Evolutionary conservation across 768 basidiomycete species (phyloP), one percentile per base, ranked within the genome.

Genomic region (Artomyces pyxidatus): DNA sequence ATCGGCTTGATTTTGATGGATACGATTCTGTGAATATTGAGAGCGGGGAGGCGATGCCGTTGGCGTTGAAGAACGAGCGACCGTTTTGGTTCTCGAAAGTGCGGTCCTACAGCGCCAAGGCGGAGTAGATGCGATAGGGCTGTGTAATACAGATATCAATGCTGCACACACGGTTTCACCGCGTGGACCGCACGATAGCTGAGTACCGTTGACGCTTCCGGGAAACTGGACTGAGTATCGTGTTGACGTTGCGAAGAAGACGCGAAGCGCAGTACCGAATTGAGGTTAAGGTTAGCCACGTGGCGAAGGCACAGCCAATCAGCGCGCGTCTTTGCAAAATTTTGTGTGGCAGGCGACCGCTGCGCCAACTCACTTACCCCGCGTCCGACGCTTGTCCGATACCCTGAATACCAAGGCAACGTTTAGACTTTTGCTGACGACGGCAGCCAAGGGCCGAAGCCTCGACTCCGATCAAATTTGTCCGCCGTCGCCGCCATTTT

Each of bases 1-100:
- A 89, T 65, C 85, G 80, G 59, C 73, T 95, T 51, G 81, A 88
- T 46, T 74, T 94, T 19, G 60, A 71, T 39, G 71, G 73, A 10
- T 95, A 95, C 63, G 76, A 84, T 46, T 85, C 85, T 0, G 77
- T 94, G 4, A 77, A 85, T 49, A 57, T 87, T n/a, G 79, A 77
- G 50, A 85, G 76, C 16, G 90, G 88, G 2, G 90, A 92, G 61
- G 69, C 75, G 11, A 62, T 75, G 9, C 80, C 83, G 16, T 68
- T 95, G 25, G 70, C 78, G 9, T 66, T 93, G 57, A 89, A 88
- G 60, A 81, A 92, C 56, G 89, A 92, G 62, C 74, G 88, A 47
- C 80, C 90, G n/a, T 95, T 89, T 63, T 93, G 87, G 83, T 96
- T 96, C 67, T 93, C 90, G 37, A 92, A 87, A 65, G 88, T 92